phyloP scores from a whole-genome alignment of 805 yeast genomes.

The Cyberlindnera veronae region DNA sequence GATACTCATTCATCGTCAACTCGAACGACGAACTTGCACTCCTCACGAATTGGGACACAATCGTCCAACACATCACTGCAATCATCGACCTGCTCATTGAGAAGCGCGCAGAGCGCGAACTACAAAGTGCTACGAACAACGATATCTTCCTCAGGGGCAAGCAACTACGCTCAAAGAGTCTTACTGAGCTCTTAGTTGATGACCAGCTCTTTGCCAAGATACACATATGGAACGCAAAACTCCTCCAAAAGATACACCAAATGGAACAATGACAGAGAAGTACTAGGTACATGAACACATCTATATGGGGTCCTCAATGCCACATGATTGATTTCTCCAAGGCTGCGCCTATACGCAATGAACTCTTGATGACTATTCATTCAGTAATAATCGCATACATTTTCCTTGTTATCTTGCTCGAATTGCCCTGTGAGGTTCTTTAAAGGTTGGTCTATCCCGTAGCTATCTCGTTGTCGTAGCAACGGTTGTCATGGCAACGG shows the following conservation, averaged over 20 bases:
- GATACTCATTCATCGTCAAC: constrained; percentile 58
- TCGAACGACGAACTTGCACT: constrained; percentile 51
- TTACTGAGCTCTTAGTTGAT: constrained; percentile 54
- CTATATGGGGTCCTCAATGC: no score
- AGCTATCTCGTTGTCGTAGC: no score
- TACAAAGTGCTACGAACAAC: constrained; percentile 28
- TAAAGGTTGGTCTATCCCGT: no score
- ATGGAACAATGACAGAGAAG: no score
- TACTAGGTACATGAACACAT: no score
- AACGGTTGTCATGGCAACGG: no score
- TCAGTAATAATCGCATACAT: no score
- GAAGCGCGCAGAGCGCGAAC: constrained; percentile 27
- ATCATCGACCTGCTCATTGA: constrained; percentile 39
- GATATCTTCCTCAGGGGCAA: constrained; percentile 57
- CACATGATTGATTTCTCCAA: no score
- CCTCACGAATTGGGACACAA: constrained; percentile 52
- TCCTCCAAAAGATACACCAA: constrained; percentile 35
- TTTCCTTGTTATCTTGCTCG: no score
- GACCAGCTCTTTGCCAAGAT: constrained; percentile 50
- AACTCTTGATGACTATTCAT: no score
- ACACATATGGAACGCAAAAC: constrained; percentile 61
- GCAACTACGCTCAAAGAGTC: constrained; percentile 50
- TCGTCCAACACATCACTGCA: constrained; percentile 37
- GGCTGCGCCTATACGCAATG: no score
- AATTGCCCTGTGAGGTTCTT: no score